A percentile compares a stretch with the other conserved stretches of the same genome.
Conservation (phyloP, 495 filamentous ascomycete genomes). For the Hypoxylon perforatum region DNA sequence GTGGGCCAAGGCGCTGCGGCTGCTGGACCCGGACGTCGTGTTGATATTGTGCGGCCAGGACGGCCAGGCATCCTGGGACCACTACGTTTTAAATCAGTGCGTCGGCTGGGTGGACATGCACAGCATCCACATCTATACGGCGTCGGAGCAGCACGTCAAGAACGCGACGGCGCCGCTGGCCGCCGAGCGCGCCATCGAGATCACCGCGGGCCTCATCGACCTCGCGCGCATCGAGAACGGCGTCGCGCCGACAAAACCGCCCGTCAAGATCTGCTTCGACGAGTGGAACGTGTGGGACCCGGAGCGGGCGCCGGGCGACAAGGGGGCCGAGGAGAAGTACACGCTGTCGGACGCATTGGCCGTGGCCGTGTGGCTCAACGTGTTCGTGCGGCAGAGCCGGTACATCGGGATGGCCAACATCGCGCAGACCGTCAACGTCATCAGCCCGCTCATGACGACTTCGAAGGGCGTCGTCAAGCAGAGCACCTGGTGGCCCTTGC, state of each 20-base stretch:
- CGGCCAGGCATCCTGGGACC: conserved; percentile 76
- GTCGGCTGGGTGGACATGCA: conserved; percentile 77
- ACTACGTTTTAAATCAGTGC: conserved; percentile 75
- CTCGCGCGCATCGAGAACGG: conserved; percentile 76
- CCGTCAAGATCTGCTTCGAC: conserved; percentile 81
- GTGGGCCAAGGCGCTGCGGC: conserved; percentile 84
- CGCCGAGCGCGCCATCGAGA: conserved; percentile 80
- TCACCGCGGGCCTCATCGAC: conserved; percentile 74
- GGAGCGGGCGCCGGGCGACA: conserved; percentile 72
- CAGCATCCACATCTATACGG: conserved; percentile 75
- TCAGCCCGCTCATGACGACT: conserved; percentile 79
- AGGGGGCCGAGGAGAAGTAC: conserved; percentile 76
- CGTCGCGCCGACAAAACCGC: conserved; percentile 65
- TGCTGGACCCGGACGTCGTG: conserved; percentile 72
- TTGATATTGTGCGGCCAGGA: conserved; percentile 79
- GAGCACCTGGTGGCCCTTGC: conserved; percentile 81
- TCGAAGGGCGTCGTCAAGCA: conserved; percentile 72
- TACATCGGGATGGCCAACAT: conserved; percentile 84
- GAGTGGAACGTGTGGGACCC: conserved; percentile 90
- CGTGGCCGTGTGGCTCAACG: conserved; percentile 79
- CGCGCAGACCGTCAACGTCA: conserved; percentile 82
- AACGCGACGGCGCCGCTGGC: conserved; percentile 75
- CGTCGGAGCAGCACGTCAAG: conserved; percentile 58
- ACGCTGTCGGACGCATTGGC: conserved; percentile 81
- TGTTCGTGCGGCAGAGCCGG: conserved; percentile 79